These are phyloP conservation scores for Echria macrotheca DNA, from an alignment of 495 filamentous ascomycete species.

Conservation along the genomic window DNA sequence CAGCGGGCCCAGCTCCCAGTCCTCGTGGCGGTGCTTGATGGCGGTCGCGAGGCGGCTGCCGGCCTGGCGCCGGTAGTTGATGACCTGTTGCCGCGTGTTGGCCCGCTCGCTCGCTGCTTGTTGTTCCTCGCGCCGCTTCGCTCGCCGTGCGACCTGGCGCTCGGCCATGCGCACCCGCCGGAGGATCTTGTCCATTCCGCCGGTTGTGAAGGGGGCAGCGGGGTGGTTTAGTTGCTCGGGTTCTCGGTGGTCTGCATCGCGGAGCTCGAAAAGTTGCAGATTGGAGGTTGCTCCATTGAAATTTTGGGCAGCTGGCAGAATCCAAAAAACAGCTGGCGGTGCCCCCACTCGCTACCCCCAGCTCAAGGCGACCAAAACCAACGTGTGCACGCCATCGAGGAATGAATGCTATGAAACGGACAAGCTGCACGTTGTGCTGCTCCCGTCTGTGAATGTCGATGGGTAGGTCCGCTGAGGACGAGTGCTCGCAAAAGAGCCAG, in stretches of 20 bases:
- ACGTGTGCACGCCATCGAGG: too few relatives aligned
- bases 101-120: constrained; percentile 31
- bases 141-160: constrained; percentile 52
- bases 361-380: too few relatives aligned
- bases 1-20: constrained; percentile 70
- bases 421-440: too few relatives aligned
- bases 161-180: constrained; percentile 61
- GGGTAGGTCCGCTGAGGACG: too few relatives aligned
- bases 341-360: too few relatives aligned
- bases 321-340: neutral
- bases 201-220: neutral
- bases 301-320: neutral
- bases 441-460: too few relatives aligned
- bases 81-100: constrained; percentile 17
- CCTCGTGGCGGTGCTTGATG: constrained; percentile 47
- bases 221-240: neutral
- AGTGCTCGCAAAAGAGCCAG: too few relatives aligned
- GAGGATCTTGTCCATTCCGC: constrained; percentile 69
- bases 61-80: constrained; percentile 4
- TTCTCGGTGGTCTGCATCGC: neutral
- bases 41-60: constrained; percentile 20
- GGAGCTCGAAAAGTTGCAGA: neutral
- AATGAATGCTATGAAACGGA: too few relatives aligned
- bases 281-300: neutral
- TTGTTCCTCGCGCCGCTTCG: constrained; percentile 31